phyloP scores from a whole-genome alignment of 805 yeast species.

The Zygosaccharomyces bisporus region DNA sequence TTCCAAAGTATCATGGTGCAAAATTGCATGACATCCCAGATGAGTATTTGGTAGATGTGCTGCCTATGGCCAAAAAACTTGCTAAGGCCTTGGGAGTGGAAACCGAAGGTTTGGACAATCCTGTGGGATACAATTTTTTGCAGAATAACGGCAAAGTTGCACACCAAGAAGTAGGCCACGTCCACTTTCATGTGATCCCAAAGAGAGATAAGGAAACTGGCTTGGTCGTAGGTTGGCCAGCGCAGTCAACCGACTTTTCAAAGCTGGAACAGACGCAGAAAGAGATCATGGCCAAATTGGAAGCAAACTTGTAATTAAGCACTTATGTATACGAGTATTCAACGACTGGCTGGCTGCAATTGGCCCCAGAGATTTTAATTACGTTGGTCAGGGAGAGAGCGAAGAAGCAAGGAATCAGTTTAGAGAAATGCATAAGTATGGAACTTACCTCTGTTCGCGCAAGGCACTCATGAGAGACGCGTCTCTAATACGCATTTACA shows the following conservation, averaged over 20 bases:
- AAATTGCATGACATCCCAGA: constrained; percentile 91
- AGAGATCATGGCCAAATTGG: constrained; percentile 47
- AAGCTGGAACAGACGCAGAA: constrained; percentile 66
- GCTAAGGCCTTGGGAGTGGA: constrained; percentile 68
- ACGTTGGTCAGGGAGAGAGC: background rate
- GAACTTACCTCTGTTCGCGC: too few relatives aligned
- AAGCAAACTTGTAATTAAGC: constrained; percentile 13
- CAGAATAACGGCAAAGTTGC: constrained; percentile 96
- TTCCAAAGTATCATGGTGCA: constrained; percentile 93
- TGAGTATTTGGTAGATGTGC: constrained; percentile 77
- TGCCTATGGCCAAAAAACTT: constrained; percentile 85
- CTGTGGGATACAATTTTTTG: constrained; percentile 73
- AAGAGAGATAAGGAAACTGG: constrained; percentile 73
- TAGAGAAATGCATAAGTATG: too few relatives aligned
- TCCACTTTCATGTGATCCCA: constrained; percentile 95
- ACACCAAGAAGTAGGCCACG: constrained; percentile 93
- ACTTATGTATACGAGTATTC: background rate
- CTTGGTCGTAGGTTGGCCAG: constrained; percentile 92
- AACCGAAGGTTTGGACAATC: constrained; percentile 54
- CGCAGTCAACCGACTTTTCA: constrained; percentile 69
- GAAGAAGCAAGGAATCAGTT: too few relatives aligned
- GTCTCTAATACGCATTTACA: too few relatives aligned
- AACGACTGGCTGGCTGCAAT: background rate
- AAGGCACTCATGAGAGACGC: too few relatives aligned
- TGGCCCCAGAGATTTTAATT: background rate